A percentile compares a stretch with the other conserved stretches of the same genome.
These are phyloP conservation scores for Orychophragmus violaceus DNA, from an alignment of 345 rosid species.

Conservation along the genomic window DNA sequence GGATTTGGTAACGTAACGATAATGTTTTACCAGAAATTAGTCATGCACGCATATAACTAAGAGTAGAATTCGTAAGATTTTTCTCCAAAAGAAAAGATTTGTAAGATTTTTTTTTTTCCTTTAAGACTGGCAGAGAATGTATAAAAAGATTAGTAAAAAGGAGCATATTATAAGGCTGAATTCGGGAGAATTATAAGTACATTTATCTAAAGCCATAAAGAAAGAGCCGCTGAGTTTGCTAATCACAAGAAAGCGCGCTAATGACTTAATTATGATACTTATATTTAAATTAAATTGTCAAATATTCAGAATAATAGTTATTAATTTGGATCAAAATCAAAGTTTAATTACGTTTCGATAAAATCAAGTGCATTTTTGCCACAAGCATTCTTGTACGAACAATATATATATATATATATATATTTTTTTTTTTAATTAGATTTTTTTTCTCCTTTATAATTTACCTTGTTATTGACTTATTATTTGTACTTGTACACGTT, in stretches of 20 bases:
- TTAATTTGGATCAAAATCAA: background rate
- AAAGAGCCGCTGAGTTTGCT: too few relatives aligned
- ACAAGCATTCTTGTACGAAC: background rate
- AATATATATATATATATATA: too few relatives aligned
- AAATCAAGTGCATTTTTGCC: constrained; percentile 1
- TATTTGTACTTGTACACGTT: background rate
- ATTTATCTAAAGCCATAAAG: too few relatives aligned
- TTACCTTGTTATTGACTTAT: background rate
- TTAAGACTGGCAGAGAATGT: constrained; percentile 10
- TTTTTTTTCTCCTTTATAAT: background rate
- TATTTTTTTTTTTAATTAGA: background rate
- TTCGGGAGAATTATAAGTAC: constrained; percentile 9
- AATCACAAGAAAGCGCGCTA: constrained; percentile 8
- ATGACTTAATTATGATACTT: background rate
- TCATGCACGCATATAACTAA: background rate
- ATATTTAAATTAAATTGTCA: constrained; percentile 7
- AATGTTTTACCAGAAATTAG: background rate
- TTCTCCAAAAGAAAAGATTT: too few relatives aligned
- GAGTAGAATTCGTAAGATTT: background rate
- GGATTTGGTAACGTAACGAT: background rate
- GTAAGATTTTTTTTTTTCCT: background rate
- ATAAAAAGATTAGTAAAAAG: background rate
- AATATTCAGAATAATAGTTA: background rate
- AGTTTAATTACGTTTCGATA: background rate
- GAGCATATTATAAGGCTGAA: constrained; percentile 17